Conservation (phyloP, 148 eudicot genomes). For the Cornus controversa region DNA sequence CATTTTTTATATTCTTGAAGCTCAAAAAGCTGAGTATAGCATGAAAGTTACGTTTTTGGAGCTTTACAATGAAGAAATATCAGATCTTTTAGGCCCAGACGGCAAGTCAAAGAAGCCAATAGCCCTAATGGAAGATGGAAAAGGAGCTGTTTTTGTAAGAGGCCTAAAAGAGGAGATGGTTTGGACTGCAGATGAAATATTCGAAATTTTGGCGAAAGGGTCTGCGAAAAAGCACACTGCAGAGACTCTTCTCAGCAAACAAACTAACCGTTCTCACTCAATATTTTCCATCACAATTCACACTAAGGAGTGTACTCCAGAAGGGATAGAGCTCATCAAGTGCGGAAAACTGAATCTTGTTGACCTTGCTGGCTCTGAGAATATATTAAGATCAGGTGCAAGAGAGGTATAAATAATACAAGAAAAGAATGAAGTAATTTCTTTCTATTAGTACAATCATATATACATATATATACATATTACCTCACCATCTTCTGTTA, state of each 20-base stretch:
- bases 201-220: conserved; percentile 35
- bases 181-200: conserved; percentile 28
- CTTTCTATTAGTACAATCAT: background rate
- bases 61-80: conserved; percentile 49
- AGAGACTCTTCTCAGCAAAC: conserved; percentile 38
- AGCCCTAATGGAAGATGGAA: conserved; percentile 51
- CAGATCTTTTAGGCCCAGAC: conserved; percentile 33
- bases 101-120: conserved; percentile 37
- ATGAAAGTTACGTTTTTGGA: conserved; percentile 43
- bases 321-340: conserved; percentile 40
- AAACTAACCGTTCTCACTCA: conserved; percentile 53
- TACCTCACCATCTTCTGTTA: background rate
- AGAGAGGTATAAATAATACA: conserved; percentile 27
- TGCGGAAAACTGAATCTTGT: conserved; percentile 52
- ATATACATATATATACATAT: background rate
- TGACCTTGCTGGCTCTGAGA: conserved; percentile 58
- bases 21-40: conserved; percentile 34
- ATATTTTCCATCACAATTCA: conserved; percentile 43
- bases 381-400: conserved; percentile 44
- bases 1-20: conserved; percentile 36
- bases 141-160: conserved; percentile 38
- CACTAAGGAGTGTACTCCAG: conserved; percentile 30
- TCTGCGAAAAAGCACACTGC: conserved; percentile 29
- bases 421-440: background rate
- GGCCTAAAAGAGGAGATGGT: conserved; percentile 43